Percentiles rank a stretch among this genome's conserved stretches.
Evolutionary conservation across 108 stramenopile species (phyloP).

Genomic region (Nitzschia sp.): DNA sequence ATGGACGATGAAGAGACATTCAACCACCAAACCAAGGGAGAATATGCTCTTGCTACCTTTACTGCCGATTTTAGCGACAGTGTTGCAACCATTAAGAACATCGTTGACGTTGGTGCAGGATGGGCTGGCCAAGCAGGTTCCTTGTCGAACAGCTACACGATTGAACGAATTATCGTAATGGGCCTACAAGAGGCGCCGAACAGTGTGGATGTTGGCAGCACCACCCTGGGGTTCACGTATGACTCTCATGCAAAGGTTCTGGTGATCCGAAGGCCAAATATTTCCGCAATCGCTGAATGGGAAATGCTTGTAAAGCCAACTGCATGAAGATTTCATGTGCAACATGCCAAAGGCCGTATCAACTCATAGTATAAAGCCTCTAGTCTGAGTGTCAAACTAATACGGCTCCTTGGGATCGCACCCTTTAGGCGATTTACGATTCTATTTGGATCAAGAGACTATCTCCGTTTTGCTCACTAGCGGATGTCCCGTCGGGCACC

Average conservation of each 20-base stretch:
- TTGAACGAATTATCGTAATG: constrained; percentile 86
- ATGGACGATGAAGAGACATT: constrained; percentile 97
- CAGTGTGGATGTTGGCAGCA: constrained; percentile 22
- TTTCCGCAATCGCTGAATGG: constrained; percentile 73
- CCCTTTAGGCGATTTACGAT: not conserved
- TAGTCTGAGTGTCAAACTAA: no score
- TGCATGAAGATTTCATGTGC: no score
- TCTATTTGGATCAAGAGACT: not conserved
- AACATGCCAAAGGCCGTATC: no score
- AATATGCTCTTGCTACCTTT: constrained; percentile 68
- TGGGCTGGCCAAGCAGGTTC: constrained; percentile 32
- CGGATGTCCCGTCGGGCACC: not conserved
- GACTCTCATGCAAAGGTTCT: constrained; percentile 53
- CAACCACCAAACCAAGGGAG: constrained; percentile 60
- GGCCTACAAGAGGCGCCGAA: constrained; percentile 57
- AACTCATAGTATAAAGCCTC: no score
- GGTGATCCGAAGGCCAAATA: constrained; percentile 76
- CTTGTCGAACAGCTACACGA: constrained; percentile 36
- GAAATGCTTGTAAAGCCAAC: constrained; percentile 28
- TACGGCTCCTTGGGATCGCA: no score
- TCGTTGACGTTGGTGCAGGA: constrained; percentile 48
- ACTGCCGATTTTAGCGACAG: constrained; percentile 39
- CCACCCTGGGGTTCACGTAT: constrained; percentile 49
- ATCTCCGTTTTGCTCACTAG: not conserved
- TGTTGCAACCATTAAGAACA: constrained; percentile 41